Base-by-base conservation (phyloP, 2,329 filamentous ascomycete genomes). In the Xylariaceae sp. region DNA sequence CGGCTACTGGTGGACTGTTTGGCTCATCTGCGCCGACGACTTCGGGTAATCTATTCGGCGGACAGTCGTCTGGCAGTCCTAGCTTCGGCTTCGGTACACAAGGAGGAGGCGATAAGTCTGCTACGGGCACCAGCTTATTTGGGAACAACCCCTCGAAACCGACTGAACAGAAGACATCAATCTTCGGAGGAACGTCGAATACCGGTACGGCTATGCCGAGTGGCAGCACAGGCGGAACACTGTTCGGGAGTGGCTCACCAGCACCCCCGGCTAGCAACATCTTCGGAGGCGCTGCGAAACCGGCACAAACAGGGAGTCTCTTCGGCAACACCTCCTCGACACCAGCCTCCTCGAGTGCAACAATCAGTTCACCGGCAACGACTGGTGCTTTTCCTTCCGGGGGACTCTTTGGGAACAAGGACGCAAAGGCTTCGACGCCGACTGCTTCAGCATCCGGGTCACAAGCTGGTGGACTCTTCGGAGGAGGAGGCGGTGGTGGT, bases 61-160 rank as follows among this genome's bases (percentile, higher is more conserved):
- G 12, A 14, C 45, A 47, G 29, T 36, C 47, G 10, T 32, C 43
- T 14, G 40, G 52, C 25, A 43, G 57, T 16, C 46, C 64, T 16
- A 38, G 44, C 7, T 68, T 71, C 47, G 59, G 60, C 8, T 72
- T 72, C 39, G 60, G 59, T 25, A 43, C 33, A 19, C 3, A 40
- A 44, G 44, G 45, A 15, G 47, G 42, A 37, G 37, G 36, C 19
- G 49, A 36, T 28, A 41, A 40, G 17, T 38, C 42, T 32, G 37
- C 53, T 30, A 2, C 46, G 10, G 25, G 38, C 23, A 42, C 46
- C 13, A 37, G 52, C 31, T 35, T 64, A n/a, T 64, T 65, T 44
- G 57, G 59, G 23, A 52, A 45, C 33, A 23, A 45, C 13, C 45
- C 40, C 23, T 43, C 48, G 4, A 57, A 57, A 29, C 52, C 58